Conservation (phyloP, 495 filamentous ascomycete genomes). For the Podospora tetraspora region DNA sequence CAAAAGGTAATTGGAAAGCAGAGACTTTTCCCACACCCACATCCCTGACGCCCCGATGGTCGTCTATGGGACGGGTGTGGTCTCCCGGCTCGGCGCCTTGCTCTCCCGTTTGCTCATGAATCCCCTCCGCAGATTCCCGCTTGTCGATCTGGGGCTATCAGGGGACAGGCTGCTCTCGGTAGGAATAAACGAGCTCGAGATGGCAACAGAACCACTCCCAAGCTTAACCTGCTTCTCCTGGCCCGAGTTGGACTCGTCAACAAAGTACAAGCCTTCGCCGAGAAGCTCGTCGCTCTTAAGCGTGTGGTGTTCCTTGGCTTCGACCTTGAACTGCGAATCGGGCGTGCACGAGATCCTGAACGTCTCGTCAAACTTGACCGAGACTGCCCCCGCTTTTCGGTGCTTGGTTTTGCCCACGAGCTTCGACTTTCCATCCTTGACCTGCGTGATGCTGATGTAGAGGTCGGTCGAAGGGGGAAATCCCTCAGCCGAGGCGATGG, state of each 20-base stretch:
- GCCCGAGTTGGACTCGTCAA: conserved; percentile 71
- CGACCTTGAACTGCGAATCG: conserved; percentile 79
- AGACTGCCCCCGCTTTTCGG: conserved; percentile 58
- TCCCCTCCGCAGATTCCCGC: conserved; percentile 40
- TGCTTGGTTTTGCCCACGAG: conserved; percentile 83
- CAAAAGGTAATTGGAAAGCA: background rate
- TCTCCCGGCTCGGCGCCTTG: conserved; percentile 11
- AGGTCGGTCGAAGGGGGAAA: conserved; percentile 76
- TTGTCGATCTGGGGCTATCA: conserved; percentile 52
- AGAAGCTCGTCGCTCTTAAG: conserved; percentile 75
- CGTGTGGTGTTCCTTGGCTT: conserved; percentile 75
- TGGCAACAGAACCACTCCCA: conserved; percentile 60
- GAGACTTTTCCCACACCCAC: background rate
- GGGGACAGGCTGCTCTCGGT: conserved; percentile 28
- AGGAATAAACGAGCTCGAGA: conserved; percentile 59
- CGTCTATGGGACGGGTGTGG: conserved; percentile 1
- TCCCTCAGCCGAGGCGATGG: conserved; percentile 70
- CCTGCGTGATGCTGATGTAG: conserved; percentile 66
- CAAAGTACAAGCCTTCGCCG: conserved; percentile 81
- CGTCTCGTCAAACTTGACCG: conserved; percentile 66
- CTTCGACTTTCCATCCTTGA: conserved; percentile 59
- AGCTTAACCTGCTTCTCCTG: conserved; percentile 68
- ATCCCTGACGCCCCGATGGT: no score
- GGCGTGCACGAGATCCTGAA: conserved; percentile 73
- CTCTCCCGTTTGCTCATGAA: conserved; percentile 51